Conservation (phyloP, 2,329 filamentous ascomycete species). For the Cercospora berteroae region DNA sequence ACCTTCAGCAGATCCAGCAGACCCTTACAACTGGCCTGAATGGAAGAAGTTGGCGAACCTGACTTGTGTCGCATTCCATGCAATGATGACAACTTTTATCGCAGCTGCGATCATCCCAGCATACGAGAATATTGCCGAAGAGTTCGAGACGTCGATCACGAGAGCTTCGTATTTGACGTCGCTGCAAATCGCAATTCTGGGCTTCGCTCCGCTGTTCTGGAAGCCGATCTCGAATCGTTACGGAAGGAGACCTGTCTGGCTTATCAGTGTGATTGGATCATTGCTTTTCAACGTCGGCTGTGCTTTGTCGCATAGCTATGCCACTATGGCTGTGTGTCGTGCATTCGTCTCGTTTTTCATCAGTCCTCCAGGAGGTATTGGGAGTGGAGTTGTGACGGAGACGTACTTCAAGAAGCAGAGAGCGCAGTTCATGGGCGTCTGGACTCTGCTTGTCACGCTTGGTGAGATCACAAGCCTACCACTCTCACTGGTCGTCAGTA, state of each 20-base stretch:
- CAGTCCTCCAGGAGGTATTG: conserved; percentile 54
- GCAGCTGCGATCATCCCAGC: conserved; percentile 56
- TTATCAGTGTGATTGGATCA: conserved; percentile 51
- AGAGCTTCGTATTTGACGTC: conserved; percentile 55
- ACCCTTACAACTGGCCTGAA: conserved; percentile 57
- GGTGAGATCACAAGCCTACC: conserved; percentile 30
- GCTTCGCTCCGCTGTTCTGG: conserved; percentile 57
- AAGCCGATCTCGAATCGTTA: conserved; percentile 54
- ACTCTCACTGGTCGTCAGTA: too few relatives aligned
- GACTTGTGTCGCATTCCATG: conserved; percentile 49
- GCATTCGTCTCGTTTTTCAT: conserved; percentile 58
- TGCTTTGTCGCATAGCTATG: conserved; percentile 51
- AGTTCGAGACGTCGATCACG: conserved; percentile 51
- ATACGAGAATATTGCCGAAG: conserved; percentile 53
- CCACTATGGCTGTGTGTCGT: conserved; percentile 52
- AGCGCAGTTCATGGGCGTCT: conserved; percentile 57
- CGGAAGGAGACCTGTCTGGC: conserved; percentile 56
- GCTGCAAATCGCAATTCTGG: conserved; percentile 56
- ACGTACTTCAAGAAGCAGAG: conserved; percentile 58
- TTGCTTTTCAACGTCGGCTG: conserved; percentile 55
- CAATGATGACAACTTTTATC: conserved; percentile 57
- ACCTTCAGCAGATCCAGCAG: conserved; percentile 50
- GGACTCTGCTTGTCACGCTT: conserved; percentile 54
- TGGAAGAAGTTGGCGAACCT: conserved; percentile 53
- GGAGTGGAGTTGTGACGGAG: conserved; percentile 58